Percentiles rank a stretch among this genome's conserved stretches.
These are phyloP conservation scores for Onygena corvina DNA, from an alignment of 2,329 filamentous ascomycete genomes.

Conservation along the genomic window DNA sequence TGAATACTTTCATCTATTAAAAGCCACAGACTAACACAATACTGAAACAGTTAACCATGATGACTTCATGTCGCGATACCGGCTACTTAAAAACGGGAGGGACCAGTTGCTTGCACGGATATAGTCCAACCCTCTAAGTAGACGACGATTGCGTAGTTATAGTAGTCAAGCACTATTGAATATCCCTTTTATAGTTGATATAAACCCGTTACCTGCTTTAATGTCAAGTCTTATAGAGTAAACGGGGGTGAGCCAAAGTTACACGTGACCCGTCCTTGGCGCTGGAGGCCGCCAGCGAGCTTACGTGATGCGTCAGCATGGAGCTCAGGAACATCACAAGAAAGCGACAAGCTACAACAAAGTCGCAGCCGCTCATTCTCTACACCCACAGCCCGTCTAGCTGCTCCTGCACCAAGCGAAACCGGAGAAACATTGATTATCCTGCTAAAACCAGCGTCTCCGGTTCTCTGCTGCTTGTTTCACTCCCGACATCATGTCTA, in stretches of 20 bases:
- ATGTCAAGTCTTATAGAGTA: not conserved
- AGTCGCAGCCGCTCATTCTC: not conserved
- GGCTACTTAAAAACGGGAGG: constrained; percentile 53
- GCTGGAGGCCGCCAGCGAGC: constrained; percentile 2
- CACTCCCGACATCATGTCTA: constrained; percentile 56
- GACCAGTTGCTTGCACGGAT: constrained; percentile 25
- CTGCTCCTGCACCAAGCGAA: not conserved
- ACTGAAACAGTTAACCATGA: constrained; percentile 49
- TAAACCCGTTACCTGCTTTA: not conserved
- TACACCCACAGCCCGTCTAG: not conserved
- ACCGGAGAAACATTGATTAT: not conserved
- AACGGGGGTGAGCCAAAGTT: not conserved
- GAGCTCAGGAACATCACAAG: not conserved
- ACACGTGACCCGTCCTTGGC: not conserved
- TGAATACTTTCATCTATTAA: not conserved
- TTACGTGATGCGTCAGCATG: constrained; percentile 7
- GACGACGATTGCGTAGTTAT: too few species aligned
- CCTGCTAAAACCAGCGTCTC: not conserved
- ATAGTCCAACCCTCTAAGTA: too few species aligned
- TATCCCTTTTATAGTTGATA: too few species aligned
- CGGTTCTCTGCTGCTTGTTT: not conserved
- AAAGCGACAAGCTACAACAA: not conserved
- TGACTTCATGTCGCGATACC: constrained; percentile 66
- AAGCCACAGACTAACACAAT: constrained; percentile 10
- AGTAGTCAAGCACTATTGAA: not conserved